Conservation (phyloP, 345 rosid species). For the Hirschfeldia incana region DNA sequence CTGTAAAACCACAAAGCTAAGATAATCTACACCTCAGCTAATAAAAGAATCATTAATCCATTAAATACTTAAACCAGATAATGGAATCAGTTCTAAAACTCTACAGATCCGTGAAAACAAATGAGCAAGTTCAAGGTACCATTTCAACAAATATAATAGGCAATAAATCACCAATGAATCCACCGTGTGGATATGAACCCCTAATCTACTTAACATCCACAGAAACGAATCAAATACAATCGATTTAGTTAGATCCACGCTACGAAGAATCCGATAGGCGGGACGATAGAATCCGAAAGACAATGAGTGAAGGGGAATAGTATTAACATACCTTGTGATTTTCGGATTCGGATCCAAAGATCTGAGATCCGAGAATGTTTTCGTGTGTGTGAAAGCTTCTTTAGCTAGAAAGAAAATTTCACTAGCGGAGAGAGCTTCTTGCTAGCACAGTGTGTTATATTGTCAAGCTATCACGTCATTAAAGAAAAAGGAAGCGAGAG, state of each 20-base stretch:
- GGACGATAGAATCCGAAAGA: too few species aligned
- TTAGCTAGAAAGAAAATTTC: background rate
- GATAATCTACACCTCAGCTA: too few species aligned
- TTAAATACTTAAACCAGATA: conserved; percentile 3
- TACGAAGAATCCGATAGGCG: too few species aligned
- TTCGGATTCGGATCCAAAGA: conserved; percentile 29
- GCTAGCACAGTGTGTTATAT: background rate
- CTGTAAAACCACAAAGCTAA: background rate
- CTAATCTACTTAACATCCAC: too few species aligned
- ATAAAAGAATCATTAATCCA: background rate
- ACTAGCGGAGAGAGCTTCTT: conserved; percentile 19
- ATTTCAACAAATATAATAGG: background rate
- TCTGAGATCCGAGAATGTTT: conserved; percentile 28
- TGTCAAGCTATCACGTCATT: background rate
- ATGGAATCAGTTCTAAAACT: background rate
- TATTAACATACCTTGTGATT: conserved; percentile 4
- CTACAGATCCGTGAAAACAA: conserved; percentile 3
- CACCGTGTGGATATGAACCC: too few species aligned
- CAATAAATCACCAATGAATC: background rate
- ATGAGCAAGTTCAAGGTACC: too few species aligned
- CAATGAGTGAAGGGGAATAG: too few species aligned
- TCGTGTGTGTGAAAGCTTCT: background rate
- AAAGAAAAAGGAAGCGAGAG: background rate
- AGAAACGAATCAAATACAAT: too few species aligned
- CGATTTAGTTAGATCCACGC: too few species aligned